phyloP scores from a whole-genome alignment of 345 rosid species.

The Brassica incana region DNA sequence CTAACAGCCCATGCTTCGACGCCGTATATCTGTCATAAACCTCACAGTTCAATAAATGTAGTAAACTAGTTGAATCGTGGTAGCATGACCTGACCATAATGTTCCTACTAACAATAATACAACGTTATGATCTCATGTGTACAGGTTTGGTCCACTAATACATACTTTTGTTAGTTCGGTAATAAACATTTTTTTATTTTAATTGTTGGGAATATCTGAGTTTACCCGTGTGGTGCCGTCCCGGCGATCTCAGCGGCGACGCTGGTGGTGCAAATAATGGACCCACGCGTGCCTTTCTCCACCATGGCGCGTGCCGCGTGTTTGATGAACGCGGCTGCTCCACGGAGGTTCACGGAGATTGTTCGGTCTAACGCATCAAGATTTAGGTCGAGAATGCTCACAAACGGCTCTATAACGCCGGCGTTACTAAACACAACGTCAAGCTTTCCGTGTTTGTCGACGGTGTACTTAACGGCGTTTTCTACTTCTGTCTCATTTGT shows the following conservation, averaged over 20 bases:
- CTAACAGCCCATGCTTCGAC: constrained; percentile 79
- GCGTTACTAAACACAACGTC: constrained; percentile 86
- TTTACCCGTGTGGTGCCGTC: constrained; percentile 64
- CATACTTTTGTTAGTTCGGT: neutral
- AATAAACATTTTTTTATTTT: neutral
- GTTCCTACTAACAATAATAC: neutral
- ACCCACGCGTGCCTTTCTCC: constrained; percentile 59
- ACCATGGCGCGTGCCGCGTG: constrained; percentile 88
- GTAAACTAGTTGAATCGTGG: neutral
- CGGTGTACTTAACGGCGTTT: constrained; percentile 51
- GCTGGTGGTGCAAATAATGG: constrained; percentile 78
- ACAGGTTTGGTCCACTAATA: neutral
- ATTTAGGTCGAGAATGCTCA: constrained; percentile 64
- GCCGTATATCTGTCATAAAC: constrained; percentile 48
- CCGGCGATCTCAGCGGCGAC: constrained; percentile 61
- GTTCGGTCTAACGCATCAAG: constrained; percentile 53
- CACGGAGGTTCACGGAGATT: constrained; percentile 69
- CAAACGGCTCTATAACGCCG: constrained; percentile 63
- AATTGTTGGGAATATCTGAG: neutral
- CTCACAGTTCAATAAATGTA: neutral
- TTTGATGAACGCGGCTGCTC: constrained; percentile 73
- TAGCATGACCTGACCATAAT: neutral
- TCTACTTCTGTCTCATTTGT: constrained; percentile 76
- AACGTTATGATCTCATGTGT: neutral
- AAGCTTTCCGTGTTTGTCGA: constrained; percentile 57